Evolutionary conservation across 306 rosid species (phyloP).

Genomic region (Citrullus amarus): DNA sequence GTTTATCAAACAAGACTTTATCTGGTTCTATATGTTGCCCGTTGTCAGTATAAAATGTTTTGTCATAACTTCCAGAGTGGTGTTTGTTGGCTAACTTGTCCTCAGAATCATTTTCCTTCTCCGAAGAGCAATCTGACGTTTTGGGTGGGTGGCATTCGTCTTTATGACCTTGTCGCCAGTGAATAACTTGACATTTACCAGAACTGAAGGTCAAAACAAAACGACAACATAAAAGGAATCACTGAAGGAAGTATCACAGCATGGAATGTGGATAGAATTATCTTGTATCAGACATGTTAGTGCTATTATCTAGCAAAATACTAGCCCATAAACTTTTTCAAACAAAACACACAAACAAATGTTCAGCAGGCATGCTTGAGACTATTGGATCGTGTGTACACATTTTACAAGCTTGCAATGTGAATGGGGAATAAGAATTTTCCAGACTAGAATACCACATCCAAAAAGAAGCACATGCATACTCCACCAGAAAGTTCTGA

Average conservation of each 20-base stretch:
- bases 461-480: not conserved
- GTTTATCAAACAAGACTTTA: slow-evolving; percentile 5
- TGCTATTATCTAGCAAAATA: not conserved
- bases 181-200: slow-evolving; percentile 72
- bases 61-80: slow-evolving; percentile 10
- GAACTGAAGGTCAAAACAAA: slow-evolving; percentile 39
- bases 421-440: not conserved
- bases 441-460: not conserved
- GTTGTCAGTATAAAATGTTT: slow-evolving; percentile 17
- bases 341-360: not conserved
- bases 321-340: not conserved
- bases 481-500: not conserved
- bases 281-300: not conserved
- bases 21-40: slow-evolving; percentile 2
- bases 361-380: not conserved
- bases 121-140: slow-evolving; percentile 8
- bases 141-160: slow-evolving; percentile 53
- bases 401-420: not conserved
- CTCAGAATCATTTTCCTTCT: slow-evolving; percentile 18
- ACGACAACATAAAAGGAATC: slow-evolving; percentile 7
- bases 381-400: not conserved
- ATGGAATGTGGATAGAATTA: not conserved
- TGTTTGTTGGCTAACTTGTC: slow-evolving; percentile 23
- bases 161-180: slow-evolving; percentile 95
- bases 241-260: not conserved